Evolutionary conservation across 2,329 filamentous ascomycete genomes (phyloP), one percentile per base, ranked within the genome.

Genomic region (Alternaria metachromatica): DNA sequence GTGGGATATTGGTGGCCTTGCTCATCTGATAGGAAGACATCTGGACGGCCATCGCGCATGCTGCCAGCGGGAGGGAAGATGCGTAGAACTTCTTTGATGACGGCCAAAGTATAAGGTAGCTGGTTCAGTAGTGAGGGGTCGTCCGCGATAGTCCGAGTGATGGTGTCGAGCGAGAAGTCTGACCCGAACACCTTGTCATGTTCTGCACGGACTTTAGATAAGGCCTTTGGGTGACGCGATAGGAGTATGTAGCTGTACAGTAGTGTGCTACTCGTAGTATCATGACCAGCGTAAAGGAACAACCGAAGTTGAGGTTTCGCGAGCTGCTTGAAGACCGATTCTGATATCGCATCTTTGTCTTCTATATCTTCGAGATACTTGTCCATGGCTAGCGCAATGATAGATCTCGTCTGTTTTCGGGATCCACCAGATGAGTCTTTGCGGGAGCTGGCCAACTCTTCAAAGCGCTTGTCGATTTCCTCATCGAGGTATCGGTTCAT

Each of bases 21-120:
- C 4, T 43, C n/a, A 37, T 69, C 64, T 2, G 54, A 50, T 2
- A 72, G 20, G 12, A 26, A 55, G 12, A 62, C 37, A 23, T 48
- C 48, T 2, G 55, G 18, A 9, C 30, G 13, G 5, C 67, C 64
- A 13, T 58, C 56, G 7, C 65, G 65, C 2, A 64, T 18, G 3
- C 80, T 79, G 6, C 79, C 81, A 0, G 72, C 72, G 1, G 71
- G 67, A 3, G 77, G 72, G 30, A 68, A 80, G 13, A 80, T 51
- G 4, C 78, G 72, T 6, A 80, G 64, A 0, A 71, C 71, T 50
- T 80, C 78, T 64, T 78, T 79, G 60, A 80, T 76, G 9, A 79
- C 71, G 12, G 77, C 77, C 3, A 66, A 59, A 0, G 74, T 77
- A 53, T 76, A 78, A 2, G 65, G 63, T 8, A 76, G 58, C 8